Conservation (phyloP, 2,329 filamentous ascomycete genomes). For the Aureobasidium sp. region DNA sequence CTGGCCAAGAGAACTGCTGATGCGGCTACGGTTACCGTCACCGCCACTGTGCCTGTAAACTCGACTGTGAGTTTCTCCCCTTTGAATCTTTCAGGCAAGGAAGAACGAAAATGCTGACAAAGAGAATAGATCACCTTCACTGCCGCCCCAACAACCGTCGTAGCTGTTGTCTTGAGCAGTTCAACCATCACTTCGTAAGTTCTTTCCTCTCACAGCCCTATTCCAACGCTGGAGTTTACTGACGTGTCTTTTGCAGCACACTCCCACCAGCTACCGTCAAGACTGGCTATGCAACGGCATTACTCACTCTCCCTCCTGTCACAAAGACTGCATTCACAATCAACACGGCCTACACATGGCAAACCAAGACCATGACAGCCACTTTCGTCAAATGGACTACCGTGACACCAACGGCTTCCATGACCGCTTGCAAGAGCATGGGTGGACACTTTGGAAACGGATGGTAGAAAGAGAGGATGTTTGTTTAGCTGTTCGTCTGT, state of each 20-base stretch:
- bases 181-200: constrained; percentile 15
- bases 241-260: constrained; percentile 20
- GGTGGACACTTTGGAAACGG: constrained; percentile 24
- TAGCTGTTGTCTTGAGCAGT: constrained; percentile 21
- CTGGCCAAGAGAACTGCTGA: constrained; percentile 28
- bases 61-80: constrained; percentile 16
- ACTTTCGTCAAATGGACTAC: constrained; percentile 26
- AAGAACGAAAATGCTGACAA: background rate
- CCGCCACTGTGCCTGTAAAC: constrained; percentile 26
- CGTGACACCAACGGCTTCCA: constrained; percentile 27
- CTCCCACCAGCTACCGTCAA: constrained; percentile 29
- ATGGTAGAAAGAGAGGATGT: background rate
- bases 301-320: constrained; percentile 28
- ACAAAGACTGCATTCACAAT: constrained; percentile 25
- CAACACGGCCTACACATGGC: constrained; percentile 21
- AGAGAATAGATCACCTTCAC: background rate
- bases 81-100: background rate
- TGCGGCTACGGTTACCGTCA: constrained; percentile 26
- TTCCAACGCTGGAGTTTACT: background rate
- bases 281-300: constrained; percentile 25
- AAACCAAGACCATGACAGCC: constrained; percentile 26
- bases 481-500: background rate
- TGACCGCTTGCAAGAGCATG: constrained; percentile 25
- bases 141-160: constrained; percentile 21
- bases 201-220: background rate